phyloP scores from a whole-genome alignment of 768 basidiomycete species.

The Boletus edulis region DNA sequence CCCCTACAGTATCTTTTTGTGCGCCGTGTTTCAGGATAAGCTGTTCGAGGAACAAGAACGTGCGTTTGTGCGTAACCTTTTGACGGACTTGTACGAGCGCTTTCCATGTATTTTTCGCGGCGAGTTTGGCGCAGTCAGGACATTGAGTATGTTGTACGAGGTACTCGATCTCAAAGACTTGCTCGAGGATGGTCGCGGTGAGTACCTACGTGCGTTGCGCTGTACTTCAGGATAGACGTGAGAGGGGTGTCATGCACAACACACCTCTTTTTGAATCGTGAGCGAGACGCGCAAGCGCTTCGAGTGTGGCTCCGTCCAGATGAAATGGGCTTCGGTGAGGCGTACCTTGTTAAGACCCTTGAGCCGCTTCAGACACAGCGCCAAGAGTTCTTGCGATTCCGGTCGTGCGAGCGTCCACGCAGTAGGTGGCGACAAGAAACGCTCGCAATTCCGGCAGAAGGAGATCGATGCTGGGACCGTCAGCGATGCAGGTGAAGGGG shows the following conservation, averaged over 20 bases:
- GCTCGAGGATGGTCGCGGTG: slow-evolving; percentile 92
- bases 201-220: slow-evolving; percentile 60
- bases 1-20: slow-evolving; percentile 92
- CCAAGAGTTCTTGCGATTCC: slow-evolving; percentile 90
- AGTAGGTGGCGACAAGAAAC: slow-evolving; percentile 88
- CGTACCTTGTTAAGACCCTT: slow-evolving; percentile 94
- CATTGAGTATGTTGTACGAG: slow-evolving; percentile 95
- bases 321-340: slow-evolving; percentile 96
- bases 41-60: slow-evolving; percentile 96
- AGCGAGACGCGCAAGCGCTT: slow-evolving; percentile 89
- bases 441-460: slow-evolving; percentile 94
- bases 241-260: slow-evolving; percentile 10
- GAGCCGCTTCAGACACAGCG: slow-evolving; percentile 92
- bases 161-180: slow-evolving; percentile 96
- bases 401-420: slow-evolving; percentile 84
- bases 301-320: slow-evolving; percentile 99
- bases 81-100: slow-evolving; percentile 98
- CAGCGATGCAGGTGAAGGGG: background rate
- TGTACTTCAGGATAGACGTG: background rate
- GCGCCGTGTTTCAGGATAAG: slow-evolving; percentile 95
- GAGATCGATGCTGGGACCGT: slow-evolving; percentile 69
- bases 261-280: slow-evolving; percentile 97
- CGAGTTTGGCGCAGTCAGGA: slow-evolving; percentile 87
- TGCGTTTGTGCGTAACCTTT: slow-evolving; percentile 97
- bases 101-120: slow-evolving; percentile 99